phyloP scores from a whole-genome alignment of 441 rosid genomes.

The Aleurites moluccanus region DNA sequence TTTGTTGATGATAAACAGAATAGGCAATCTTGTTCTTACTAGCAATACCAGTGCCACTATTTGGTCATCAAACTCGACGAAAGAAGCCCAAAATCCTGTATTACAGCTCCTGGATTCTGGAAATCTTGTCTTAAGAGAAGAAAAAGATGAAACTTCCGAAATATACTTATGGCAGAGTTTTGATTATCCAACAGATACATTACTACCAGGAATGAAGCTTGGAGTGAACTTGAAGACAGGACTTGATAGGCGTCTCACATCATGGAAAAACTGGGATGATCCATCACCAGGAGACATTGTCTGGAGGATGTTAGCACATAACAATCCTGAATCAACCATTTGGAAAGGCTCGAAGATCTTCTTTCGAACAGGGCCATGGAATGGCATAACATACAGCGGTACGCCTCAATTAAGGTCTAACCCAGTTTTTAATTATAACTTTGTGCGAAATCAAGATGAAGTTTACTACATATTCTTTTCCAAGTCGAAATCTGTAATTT shows the following conservation, averaged over 20 bases:
- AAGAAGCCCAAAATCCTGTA: not conserved
- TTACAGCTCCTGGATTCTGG: constrained; percentile 25
- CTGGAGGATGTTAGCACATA: not conserved
- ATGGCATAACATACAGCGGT: constrained; percentile 9
- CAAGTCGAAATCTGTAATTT: not conserved
- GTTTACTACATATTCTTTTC: not conserved
- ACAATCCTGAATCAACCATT: not conserved
- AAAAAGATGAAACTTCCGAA: not conserved
- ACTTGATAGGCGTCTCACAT: constrained; percentile 1
- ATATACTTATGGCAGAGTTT: constrained; percentile 25
- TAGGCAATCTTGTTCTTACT: not conserved
- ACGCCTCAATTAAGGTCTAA: not conserved
- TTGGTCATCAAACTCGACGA: constrained; percentile 13
- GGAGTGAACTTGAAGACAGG: constrained; percentile 19
- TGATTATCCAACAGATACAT: constrained; percentile 35
- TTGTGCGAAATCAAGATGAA: constrained; percentile 4
- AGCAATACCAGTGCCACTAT: not conserved
- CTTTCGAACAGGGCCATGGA: constrained; percentile 24
- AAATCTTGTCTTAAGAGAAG: constrained; percentile 18
- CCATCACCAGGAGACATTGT: constrained; percentile 20
- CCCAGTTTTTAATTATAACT: not conserved
- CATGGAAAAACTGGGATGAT: constrained; percentile 21
- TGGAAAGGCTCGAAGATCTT: constrained; percentile 1
- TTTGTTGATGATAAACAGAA: not conserved
- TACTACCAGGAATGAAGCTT: constrained; percentile 20